Evolutionary conservation across 2,329 filamentous ascomycete species (phyloP), one percentile per base, ranked within the genome.

Genomic region (Claviceps cyperi): DNA sequence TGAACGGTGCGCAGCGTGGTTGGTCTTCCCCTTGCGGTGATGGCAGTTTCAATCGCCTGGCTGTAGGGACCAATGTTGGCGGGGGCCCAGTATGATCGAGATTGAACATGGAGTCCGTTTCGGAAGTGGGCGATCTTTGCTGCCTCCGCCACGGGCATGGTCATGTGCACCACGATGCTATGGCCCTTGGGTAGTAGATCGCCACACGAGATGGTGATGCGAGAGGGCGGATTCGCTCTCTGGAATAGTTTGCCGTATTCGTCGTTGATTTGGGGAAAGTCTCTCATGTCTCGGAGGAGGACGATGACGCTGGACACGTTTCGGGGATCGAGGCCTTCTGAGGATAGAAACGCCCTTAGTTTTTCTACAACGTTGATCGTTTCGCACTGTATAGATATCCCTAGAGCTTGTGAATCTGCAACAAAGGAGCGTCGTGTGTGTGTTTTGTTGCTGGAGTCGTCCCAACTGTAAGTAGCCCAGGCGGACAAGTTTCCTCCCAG

Each of bases 61-160:
- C 90, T 96, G 66, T 97, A 97, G 0, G 92, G 92, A 0, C 92
- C 92, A 49, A 98, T 97, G 61, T 97, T 97, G 19, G 92, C 91
- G 0, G 92, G 92, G 0, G 92, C 92, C 92, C 92, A 98, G 72
- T 97, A 97, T 11, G 88, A 94, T 39, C 86, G 75, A 3, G 86
- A 90, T 66, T 97, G 92, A 5, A 98, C 90, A 64, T 98, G 92
- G 1, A 97, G 75, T 0, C 78, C 79, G 48, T 74, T 72, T 66
- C 85, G 66, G 35, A 62, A 58, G n/a, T 49, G 49, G 5, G 48
- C 53, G 8, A 54, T 53, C 19, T 21, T 41, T 11, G 17, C 17
- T 11, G 38, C 17, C 4, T 19, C 8, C 2, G 53, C 53, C 1
- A 60, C 54, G 22, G 71, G 69, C 3, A 70, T 62, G 1, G 69